Evolutionary conservation across 768 basidiomycete genomes (phyloP), one percentile per base, ranked within the genome.

Genomic region (Termitomyces sp.): DNA sequence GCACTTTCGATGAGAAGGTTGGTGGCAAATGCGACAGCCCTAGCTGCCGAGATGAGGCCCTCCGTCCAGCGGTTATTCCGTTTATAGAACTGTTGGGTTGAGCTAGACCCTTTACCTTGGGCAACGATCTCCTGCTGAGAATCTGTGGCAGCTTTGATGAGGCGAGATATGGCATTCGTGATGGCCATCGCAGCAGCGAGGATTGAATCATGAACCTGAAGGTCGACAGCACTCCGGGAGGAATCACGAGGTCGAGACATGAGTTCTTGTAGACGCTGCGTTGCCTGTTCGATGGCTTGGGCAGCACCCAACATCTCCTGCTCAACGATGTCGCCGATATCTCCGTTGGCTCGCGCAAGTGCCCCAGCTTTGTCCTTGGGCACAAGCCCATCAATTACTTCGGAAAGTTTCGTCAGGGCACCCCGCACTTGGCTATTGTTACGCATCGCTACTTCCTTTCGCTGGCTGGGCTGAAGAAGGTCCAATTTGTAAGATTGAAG

Each of bases 61-160:
- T 99, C 97, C 45, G 97, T 99, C 97, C 97, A 99, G 59, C 97
- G 84, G 73, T 98, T 98, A 84, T 99, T 98, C 59, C 92, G 88
- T 78, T 99, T 99, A 83, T 98, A 99, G 81, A 99, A 99, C 66
- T 98, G 96, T 71, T 96, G 93, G 20, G 80, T 85, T 24, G 94
- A 83, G 71, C 87, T 94, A 20, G 94, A 91, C 8, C 97, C 97
- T 70, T 85, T 91, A 57, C 97, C 97, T 74, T 97, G 88, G 3
- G 88, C 87, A 55, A 98, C 97, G 55, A 99, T 99, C 76, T 99
- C 97, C 70, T 98, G 86, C 72, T 99, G 97, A 51, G 95, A 98
- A 37, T 95, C 95, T 1, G 97, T 97, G 22, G 97, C 97, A 9
- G 97, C 96, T 69, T 90, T 84, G 69, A 99, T 98, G 58, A 99